Base-by-base conservation (phyloP, 345 rosid genomes). In the Arabis hirsuta region DNA sequence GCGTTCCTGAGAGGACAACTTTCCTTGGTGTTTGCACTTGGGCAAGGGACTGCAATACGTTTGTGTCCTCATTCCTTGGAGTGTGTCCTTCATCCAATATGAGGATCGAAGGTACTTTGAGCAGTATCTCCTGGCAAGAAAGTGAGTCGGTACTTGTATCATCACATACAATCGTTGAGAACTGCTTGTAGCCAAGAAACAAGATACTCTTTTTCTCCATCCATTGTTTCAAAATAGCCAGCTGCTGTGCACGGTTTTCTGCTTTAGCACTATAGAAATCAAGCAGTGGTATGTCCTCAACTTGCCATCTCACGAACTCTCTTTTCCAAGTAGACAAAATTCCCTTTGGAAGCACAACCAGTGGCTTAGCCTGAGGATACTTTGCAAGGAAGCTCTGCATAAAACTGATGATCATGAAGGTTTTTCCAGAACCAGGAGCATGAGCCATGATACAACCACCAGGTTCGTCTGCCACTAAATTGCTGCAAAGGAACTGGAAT, bases 371-470 rank as follows among this genome's bases (percentile, higher is more conserved):
- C 55, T 85, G 81, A 9, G 98, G 96, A 82, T 86, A 85, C 75
- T 87, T 91, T 41, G 98, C 97, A 39, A 95, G 85, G 70, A 95
- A 95, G 73, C 96, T 91, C 69, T 90, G 99, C 87, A 95, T 83
- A 65, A 95, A 95, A 75, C 99, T 90, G 52, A 95, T 91, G 12
- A 95, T 87, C 96, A 95, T 91, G 72, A 95, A 95, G 22, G 99
- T 91, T 80, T 95, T 91, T 24, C 99, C 99, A 7, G 99, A 95
- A 36, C 99, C 99, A 43, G 99, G 99, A 56, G 97, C 98, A 86
- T 95, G 98, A 52, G 99, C 99, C 85, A 91, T 66, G 78, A 95
- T 91, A 78, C 98, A 91, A 51, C 99, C 99, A 48, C 96, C 90
- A 3, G 99, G 99, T 54, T 83, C 82, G 59, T 90, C 96, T 36